Evolutionary conservation across 768 basidiomycete genomes (phyloP).

Genomic region (Dictyophora rubrovolvata): DNA sequence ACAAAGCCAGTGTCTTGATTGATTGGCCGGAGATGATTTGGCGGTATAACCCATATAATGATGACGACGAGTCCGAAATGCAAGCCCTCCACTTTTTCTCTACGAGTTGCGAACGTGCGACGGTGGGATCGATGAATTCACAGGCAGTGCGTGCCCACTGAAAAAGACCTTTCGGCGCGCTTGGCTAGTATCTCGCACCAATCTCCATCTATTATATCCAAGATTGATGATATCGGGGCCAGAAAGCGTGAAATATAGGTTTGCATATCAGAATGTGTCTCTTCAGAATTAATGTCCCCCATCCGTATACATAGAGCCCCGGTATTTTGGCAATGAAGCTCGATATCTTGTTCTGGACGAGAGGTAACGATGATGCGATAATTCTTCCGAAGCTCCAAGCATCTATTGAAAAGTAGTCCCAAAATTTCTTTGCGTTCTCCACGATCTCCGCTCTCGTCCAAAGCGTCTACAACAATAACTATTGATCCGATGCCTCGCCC

Average conservation of each 20-base stretch:
- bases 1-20: constrained; percentile 10
- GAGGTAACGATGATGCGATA: no score
- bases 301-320: neutral
- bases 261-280: neutral
- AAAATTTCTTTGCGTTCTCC: no score
- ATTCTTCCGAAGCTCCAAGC: no score
- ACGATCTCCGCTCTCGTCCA: no score
- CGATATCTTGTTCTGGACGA: constrained; percentile 16
- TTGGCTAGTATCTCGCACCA: no score
- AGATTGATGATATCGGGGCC: neutral
- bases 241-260: neutral
- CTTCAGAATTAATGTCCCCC: neutral
- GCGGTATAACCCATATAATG: constrained; percentile 14
- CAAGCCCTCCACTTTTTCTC: constrained; percentile 3
- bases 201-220: neutral
- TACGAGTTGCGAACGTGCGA: neutral
- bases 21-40: constrained; percentile 14
- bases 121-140: constrained; percentile 14
- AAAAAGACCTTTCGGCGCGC: no score
- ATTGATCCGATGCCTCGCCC: constrained; percentile 6
- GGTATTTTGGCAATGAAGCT: neutral
- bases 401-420: no score
- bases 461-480: constrained; percentile 22
- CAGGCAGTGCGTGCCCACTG: no score
- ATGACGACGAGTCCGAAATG: constrained; percentile 12